These are phyloP conservation scores for Pterulicium gracile DNA, from an alignment of 1,284 basidiomycete species.

Conservation along the genomic window DNA sequence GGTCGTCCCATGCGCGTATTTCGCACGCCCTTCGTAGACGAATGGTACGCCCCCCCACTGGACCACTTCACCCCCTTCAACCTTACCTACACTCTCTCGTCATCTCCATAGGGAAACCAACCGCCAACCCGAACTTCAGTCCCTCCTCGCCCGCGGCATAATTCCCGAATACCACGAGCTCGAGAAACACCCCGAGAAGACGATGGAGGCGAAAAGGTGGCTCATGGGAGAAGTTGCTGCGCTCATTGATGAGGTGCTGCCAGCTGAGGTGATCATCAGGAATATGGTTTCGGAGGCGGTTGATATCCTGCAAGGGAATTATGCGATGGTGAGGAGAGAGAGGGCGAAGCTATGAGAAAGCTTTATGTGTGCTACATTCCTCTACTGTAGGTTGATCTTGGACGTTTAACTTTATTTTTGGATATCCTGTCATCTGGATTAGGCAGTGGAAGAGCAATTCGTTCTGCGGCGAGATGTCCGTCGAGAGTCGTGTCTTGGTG, in stretches of 20 bases:
- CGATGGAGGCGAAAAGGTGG: conserved; percentile 27
- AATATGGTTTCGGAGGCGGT: conserved; percentile 66
- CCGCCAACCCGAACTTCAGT: conserved; percentile 30
- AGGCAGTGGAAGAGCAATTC: background rate
- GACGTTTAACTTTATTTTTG: background rate
- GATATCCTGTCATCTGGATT: background rate
- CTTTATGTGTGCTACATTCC: background rate
- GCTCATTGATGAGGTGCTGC: conserved; percentile 36
- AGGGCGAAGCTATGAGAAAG: background rate
- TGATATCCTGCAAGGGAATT: background rate
- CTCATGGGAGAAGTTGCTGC: conserved; percentile 1
- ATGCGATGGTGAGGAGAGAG: background rate
- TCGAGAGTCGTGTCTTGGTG: too few relatives aligned
- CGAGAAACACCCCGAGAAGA: conserved; percentile 37
- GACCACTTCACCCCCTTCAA: too few relatives aligned
- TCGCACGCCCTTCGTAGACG: conserved; percentile 5
- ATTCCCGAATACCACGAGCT: conserved; percentile 45
- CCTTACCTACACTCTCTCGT: conserved; percentile 1
- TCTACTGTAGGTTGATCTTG: background rate
- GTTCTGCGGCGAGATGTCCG: background rate
- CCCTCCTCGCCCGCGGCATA: conserved; percentile 36
- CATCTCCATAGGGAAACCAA: conserved; percentile 24
- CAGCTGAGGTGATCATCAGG: conserved; percentile 75
- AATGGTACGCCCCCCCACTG: conserved; percentile 20
- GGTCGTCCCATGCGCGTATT: conserved; percentile 51